Percentiles rank a stretch among this genome's conserved stretches.
Conservation (phyloP, 805 yeast species). For the Schwanniomyces yamadae region DNA sequence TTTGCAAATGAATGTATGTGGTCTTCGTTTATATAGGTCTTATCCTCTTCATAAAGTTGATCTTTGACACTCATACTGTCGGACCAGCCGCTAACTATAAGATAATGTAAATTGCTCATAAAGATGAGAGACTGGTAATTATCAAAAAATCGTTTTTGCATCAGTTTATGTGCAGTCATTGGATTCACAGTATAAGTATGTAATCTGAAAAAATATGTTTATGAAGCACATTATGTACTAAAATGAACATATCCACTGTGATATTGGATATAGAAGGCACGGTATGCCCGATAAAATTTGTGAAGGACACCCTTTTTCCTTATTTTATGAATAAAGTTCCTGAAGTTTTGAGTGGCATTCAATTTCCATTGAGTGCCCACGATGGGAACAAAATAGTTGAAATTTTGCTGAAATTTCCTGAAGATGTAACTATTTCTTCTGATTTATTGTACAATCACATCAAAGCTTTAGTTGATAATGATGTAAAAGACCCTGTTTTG, state of each 20-base stretch:
- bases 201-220: too few relatives aligned
- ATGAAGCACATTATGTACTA: too few relatives aligned
- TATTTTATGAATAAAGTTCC: conserved; percentile 61
- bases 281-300: conserved; percentile 87
- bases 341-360: conserved; percentile 23
- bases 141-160: too few relatives aligned
- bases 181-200: too few relatives aligned
- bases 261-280: conserved; percentile 90
- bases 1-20: conserved; percentile 41
- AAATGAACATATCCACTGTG: too few relatives aligned
- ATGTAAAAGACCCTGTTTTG: conserved; percentile 73
- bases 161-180: not conserved
- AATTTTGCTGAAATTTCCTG: conserved; percentile 49
- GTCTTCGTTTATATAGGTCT: conserved; percentile 31
- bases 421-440: conserved; percentile 21
- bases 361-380: conserved; percentile 29
- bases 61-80: too few relatives aligned
- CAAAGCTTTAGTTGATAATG: conserved; percentile 54
- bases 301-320: conserved; percentile 74
- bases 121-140: too few relatives aligned
- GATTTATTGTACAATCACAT: conserved; percentile 48
- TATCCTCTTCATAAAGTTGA: conserved; percentile 19
- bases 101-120: too few relatives aligned
- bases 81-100: too few relatives aligned
- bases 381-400: conserved; percentile 22